A percentile compares a stretch with the other conserved stretches of the same genome.
Conservation (phyloP, 163 green algal genomes). For the Chlamydomonas reinhardtii region DNA sequence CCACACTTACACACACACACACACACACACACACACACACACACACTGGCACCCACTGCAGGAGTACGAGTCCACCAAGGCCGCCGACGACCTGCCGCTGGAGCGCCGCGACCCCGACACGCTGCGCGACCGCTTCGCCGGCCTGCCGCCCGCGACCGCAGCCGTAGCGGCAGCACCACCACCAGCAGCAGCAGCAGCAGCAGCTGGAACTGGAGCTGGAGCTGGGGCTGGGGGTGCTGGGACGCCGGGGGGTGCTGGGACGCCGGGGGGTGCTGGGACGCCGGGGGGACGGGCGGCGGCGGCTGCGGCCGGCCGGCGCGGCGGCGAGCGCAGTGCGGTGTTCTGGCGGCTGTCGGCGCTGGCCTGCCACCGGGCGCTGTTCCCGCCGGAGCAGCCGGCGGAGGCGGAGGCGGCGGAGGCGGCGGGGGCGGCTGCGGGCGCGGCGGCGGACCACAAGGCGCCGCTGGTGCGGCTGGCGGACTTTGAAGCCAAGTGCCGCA, state of each 20-base stretch:
- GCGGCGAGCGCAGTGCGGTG: background rate
- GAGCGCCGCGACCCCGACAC: background rate
- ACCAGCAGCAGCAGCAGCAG: too few species aligned
- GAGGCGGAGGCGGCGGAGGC: background rate
- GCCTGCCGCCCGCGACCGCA: background rate
- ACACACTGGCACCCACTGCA: background rate
- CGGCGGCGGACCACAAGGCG: background rate
- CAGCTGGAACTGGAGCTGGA: background rate
- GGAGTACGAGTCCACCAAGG: slow-evolving; percentile 16
- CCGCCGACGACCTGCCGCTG: slow-evolving; percentile 26
- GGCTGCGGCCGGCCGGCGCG: too few species aligned
- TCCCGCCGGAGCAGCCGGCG: background rate
- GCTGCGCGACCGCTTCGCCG: slow-evolving; percentile 14
- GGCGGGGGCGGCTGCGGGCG: background rate
- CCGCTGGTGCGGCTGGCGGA: slow-evolving; percentile 29
- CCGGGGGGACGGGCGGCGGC: too few species aligned
- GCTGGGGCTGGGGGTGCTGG: background rate
- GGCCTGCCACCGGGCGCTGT: slow-evolving; percentile 11
- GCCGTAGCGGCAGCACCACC: too few species aligned
- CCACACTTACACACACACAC: too few species aligned
- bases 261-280: too few species aligned
- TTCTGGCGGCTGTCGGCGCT: background rate
- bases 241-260: too few species aligned
- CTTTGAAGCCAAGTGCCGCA: slow-evolving; percentile 35
- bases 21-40: too few species aligned